phyloP scores from a whole-genome alignment of 306 rosid genomes.

The Acmispon strigosus region DNA sequence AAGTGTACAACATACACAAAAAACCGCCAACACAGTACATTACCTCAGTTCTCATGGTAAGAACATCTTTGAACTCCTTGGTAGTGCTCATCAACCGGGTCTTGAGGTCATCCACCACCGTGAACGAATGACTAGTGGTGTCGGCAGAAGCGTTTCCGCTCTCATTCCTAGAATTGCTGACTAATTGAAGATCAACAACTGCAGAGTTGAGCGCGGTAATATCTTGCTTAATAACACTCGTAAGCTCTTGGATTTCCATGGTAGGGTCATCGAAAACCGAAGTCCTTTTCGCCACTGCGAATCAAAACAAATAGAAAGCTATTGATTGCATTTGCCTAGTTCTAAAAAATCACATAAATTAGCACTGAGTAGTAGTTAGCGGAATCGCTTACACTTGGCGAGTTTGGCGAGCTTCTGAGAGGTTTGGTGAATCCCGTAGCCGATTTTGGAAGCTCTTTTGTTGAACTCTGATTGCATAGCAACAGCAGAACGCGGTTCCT shows the following conservation, averaged over 20 bases:
- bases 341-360: background rate
- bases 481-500: slow-evolving; percentile 62
- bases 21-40: background rate
- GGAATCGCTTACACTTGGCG: slow-evolving; percentile 64
- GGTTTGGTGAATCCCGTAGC: slow-evolving; percentile 85
- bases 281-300: slow-evolving; percentile 90
- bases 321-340: no score
- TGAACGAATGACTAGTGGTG: slow-evolving; percentile 85
- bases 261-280: slow-evolving; percentile 90
- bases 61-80: slow-evolving; percentile 94
- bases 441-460: slow-evolving; percentile 78
- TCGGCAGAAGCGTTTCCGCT: slow-evolving; percentile 70
- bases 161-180: slow-evolving; percentile 57
- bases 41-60: slow-evolving; percentile 95
- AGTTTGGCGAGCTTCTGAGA: slow-evolving; percentile 90
- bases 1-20: background rate
- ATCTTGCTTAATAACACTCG: slow-evolving; percentile 86
- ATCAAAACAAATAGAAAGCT: background rate
- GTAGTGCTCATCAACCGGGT: slow-evolving; percentile 90
- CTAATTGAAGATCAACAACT: slow-evolving; percentile 84
- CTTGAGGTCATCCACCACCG: slow-evolving; percentile 91
- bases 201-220: slow-evolving; percentile 91
- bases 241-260: slow-evolving; percentile 89
- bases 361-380: background rate
- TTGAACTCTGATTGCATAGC: slow-evolving; percentile 83